These are phyloP conservation scores for Cerrena zonata DNA, from an alignment of 1,284 basidiomycete species.

Conservation along the genomic window DNA sequence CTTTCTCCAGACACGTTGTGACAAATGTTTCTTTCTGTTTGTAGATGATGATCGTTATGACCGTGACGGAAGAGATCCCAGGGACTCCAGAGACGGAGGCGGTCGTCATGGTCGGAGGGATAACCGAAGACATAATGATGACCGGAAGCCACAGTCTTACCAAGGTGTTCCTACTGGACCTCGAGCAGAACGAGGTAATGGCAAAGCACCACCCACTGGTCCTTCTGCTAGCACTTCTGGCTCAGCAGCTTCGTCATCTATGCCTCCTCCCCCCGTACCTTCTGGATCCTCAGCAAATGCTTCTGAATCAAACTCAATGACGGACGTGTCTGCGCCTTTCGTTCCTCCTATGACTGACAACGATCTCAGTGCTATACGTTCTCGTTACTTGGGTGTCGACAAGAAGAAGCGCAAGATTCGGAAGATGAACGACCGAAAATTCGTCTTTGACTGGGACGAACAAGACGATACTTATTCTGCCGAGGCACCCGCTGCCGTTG, in stretches of 20 bases:
- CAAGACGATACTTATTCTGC: constrained; percentile 83
- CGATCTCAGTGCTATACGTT: constrained; percentile 74
- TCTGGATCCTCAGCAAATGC: constrained; percentile 8
- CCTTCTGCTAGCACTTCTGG: constrained; percentile 27
- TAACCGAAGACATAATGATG: constrained; percentile 21
- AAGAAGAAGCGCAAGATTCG: constrained; percentile 90
- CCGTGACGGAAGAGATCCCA: constrained; percentile 28
- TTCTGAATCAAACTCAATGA: constrained; percentile 15
- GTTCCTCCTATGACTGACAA: constrained; percentile 69
- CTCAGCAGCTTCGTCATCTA: constrained; percentile 36
- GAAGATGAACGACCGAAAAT: constrained; percentile 91
- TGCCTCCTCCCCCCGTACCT: constrained; percentile 40
- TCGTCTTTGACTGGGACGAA: constrained; percentile 97
- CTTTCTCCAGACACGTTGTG: constrained; percentile 10
- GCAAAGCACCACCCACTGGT: constrained; percentile 35
- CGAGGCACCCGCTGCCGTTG: constrained; percentile 59
- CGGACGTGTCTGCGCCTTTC: constrained; percentile 42
- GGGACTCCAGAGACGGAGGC: constrained; percentile 3
- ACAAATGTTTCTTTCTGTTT: constrained; percentile 14
- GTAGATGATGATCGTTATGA: constrained; percentile 57
- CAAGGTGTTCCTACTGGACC: constrained; percentile 75
- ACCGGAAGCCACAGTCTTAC: constrained; percentile 31
- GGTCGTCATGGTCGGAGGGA: constrained; percentile 24
- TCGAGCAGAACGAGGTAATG: constrained; percentile 64
- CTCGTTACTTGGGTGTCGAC: constrained; percentile 85